Percentiles rank a stretch among this genome's conserved stretches.
These are phyloP conservation scores for Nitzschia putrida DNA, from an alignment of 108 stramenopile species.

Conservation along the genomic window DNA sequence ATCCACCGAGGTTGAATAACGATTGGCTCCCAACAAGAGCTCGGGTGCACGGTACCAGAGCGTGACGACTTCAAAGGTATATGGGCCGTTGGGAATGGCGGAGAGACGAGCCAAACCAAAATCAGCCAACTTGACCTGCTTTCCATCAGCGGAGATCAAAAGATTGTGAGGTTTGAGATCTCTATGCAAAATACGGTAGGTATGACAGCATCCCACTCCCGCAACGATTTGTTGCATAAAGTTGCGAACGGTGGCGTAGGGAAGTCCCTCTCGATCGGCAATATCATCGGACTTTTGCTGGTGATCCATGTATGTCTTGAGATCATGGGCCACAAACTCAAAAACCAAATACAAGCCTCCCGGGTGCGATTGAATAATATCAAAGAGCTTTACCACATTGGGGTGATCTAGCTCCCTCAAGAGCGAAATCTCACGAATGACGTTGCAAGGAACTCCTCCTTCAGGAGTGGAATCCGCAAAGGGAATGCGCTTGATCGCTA, in stretches of 20 bases:
- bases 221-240: slow-evolving; percentile 83
- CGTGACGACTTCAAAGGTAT: slow-evolving; percentile 94
- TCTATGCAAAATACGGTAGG: slow-evolving; percentile 84
- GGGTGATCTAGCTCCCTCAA: slow-evolving; percentile 83
- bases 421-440: slow-evolving; percentile 88
- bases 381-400: slow-evolving; percentile 78
- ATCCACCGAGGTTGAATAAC: slow-evolving; percentile 91
- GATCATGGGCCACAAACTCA: slow-evolving; percentile 83
- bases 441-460: slow-evolving; percentile 89
- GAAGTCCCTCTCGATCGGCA: slow-evolving; percentile 71
- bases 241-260: slow-evolving; percentile 59
- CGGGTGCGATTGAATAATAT: slow-evolving; percentile 79
- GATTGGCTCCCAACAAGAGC: slow-evolving; percentile 87
- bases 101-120: slow-evolving; percentile 94
- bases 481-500: slow-evolving; percentile 90
- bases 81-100: slow-evolving; percentile 76
- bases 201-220: slow-evolving; percentile 90
- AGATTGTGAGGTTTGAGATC: slow-evolving; percentile 94
- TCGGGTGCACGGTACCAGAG: slow-evolving; percentile 99
- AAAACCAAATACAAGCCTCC: slow-evolving; percentile 86
- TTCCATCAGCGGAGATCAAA: slow-evolving; percentile 76
- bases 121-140: slow-evolving; percentile 93
- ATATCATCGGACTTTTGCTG: slow-evolving; percentile 71
- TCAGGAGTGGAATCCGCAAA: slow-evolving; percentile 84
- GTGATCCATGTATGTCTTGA: slow-evolving; percentile 86